Evolutionary conservation across 2,329 filamentous ascomycete species (phyloP).

Genomic region (Epichloe glyceriae): DNA sequence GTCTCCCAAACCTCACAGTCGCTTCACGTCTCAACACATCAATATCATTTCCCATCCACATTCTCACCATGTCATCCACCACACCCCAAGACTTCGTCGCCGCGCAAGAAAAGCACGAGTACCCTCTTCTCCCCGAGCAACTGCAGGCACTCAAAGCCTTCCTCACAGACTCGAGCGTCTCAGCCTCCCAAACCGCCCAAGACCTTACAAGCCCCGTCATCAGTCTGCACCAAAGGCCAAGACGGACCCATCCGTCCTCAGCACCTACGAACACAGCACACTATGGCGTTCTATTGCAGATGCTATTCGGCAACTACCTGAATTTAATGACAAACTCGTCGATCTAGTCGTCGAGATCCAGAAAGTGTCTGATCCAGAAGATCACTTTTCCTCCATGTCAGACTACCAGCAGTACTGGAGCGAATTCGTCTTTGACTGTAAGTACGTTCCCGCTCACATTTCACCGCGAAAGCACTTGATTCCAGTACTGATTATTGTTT

Average conservation of each 20-base stretch:
- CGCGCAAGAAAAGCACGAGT: neutral
- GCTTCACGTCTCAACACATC: neutral
- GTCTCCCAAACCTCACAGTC: neutral
- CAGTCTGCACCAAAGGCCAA: neutral
- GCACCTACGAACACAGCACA: neutral
- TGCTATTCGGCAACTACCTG: neutral
- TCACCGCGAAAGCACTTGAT: too few species aligned
- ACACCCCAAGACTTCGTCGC: neutral
- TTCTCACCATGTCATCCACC: neutral
- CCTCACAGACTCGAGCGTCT: neutral
- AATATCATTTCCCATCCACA: neutral
- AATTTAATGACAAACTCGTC: neutral
- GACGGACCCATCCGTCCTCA: neutral
- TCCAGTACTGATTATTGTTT: neutral
- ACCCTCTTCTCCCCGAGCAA: neutral
- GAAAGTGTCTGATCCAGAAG: neutral
- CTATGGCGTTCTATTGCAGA: neutral
- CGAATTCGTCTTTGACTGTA: slow-evolving; percentile 1
- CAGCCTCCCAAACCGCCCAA: neutral
- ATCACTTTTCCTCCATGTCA: neutral
- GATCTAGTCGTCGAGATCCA: slow-evolving; percentile 2
- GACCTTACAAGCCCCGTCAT: slow-evolving; percentile 1
- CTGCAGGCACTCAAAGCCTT: neutral
- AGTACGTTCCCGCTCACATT: neutral
- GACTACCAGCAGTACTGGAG: neutral